Evolutionary conservation across 2,329 filamentous ascomycete genomes (phyloP).

Genomic region (Macroventuria anomochaeta): DNA sequence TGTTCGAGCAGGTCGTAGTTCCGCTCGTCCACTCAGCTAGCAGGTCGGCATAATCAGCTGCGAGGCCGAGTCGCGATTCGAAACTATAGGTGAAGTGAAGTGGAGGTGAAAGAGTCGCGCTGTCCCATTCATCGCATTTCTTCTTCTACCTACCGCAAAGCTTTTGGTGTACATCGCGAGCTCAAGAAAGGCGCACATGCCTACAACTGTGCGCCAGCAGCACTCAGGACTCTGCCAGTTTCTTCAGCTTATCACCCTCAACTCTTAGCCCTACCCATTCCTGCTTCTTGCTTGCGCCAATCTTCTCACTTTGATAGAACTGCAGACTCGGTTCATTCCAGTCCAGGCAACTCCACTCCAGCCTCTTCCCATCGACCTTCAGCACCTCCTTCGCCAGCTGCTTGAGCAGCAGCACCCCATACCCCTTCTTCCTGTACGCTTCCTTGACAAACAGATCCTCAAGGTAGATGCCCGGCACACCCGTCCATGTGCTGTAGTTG

Average conservation of each 20-base stretch:
- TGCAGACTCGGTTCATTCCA: constrained; percentile 92
- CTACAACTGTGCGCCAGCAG: too few relatives aligned
- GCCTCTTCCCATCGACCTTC: constrained; percentile 71
- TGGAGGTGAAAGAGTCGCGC: too few relatives aligned
- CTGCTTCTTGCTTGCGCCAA: constrained; percentile 69
- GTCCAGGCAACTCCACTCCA: constrained; percentile 91
- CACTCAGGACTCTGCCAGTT: constrained; percentile 61
- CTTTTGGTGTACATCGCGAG: too few relatives aligned
- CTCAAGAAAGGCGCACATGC: too few relatives aligned
- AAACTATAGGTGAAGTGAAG: too few relatives aligned
- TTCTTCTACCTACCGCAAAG: too few relatives aligned
- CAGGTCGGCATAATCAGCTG: too few relatives aligned
- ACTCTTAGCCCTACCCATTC: constrained; percentile 80
- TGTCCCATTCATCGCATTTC: too few relatives aligned
- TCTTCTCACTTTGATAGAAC: constrained; percentile 68
- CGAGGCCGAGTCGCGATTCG: too few relatives aligned
- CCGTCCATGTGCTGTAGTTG: constrained; percentile 94
- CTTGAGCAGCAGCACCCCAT: constrained; percentile 76
- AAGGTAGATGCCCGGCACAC: constrained; percentile 86
- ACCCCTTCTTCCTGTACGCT: constrained; percentile 74
- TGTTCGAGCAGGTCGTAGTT: too few relatives aligned
- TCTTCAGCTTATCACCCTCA: constrained; percentile 68
- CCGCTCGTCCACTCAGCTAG: too few relatives aligned
- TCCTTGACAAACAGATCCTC: constrained; percentile 89
- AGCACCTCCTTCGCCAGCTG: constrained; percentile 81